phyloP scores from a whole-genome alignment of 2,329 filamentous ascomycete species.

The Dactylellina cionopaga region DNA sequence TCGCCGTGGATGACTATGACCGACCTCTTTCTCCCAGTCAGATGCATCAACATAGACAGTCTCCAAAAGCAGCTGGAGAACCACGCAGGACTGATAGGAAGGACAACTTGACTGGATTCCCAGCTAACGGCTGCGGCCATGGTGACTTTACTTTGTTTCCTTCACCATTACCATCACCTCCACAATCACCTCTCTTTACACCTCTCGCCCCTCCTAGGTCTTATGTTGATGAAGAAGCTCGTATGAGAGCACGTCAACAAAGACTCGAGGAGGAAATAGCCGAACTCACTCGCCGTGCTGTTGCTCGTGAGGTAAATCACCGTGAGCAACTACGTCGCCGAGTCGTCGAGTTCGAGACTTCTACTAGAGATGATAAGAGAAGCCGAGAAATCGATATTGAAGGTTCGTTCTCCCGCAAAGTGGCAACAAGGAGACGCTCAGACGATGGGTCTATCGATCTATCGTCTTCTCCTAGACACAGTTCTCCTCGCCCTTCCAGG shows the following conservation, averaged over 20 bases:
- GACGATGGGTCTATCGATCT: slow-evolving; percentile 52
- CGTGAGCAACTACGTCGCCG: slow-evolving; percentile 50
- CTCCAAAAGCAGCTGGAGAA: slow-evolving; percentile 44
- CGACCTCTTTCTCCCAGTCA: slow-evolving; percentile 42
- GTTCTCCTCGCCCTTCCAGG: slow-evolving; percentile 33
- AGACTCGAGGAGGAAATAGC: slow-evolving; percentile 49
- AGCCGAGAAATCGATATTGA: slow-evolving; percentile 51
- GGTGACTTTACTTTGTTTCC: slow-evolving; percentile 51
- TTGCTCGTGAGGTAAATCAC: slow-evolving; percentile 48
- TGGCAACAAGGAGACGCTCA: slow-evolving; percentile 40
- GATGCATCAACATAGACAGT: slow-evolving; percentile 43
- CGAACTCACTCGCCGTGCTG: slow-evolving; percentile 44
- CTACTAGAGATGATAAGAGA: slow-evolving; percentile 40
- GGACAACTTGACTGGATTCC: slow-evolving; percentile 43
- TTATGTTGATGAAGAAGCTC: slow-evolving; percentile 39
- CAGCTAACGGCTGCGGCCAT: slow-evolving; percentile 42
- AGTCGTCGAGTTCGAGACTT: slow-evolving; percentile 44
- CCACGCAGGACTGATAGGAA: slow-evolving; percentile 38
- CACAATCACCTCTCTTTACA: slow-evolving; percentile 45
- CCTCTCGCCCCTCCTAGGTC: slow-evolving; percentile 24
- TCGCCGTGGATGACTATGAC: slow-evolving; percentile 52
- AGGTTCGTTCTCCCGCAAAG: slow-evolving; percentile 49
- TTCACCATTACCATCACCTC: slow-evolving; percentile 47
- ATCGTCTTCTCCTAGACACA: slow-evolving; percentile 42
- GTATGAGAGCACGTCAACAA: slow-evolving; percentile 48